A percentile compares a stretch with the other conserved stretches of the same genome.
These are phyloP conservation scores for Tolypocladium paradoxum DNA, from an alignment of 2,329 filamentous ascomycete genomes.

Conservation along the genomic window DNA sequence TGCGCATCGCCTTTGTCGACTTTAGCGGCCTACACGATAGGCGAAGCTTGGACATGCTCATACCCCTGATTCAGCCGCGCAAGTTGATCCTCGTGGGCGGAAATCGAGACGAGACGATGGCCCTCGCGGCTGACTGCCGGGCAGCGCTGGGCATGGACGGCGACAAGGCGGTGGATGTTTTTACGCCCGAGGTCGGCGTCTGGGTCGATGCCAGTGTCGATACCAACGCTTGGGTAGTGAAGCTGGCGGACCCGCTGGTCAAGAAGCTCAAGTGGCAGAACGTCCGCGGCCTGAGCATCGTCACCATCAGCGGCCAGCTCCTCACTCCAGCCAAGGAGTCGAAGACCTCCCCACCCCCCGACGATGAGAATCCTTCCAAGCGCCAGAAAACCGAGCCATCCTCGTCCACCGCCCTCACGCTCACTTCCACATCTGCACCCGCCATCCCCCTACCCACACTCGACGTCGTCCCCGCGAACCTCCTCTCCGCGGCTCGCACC, in stretches of 20 bases:
- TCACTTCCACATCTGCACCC: conserved; percentile 7
- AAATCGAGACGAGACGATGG: conserved; percentile 63
- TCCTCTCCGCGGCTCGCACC: conserved; percentile 64
- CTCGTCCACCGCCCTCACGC: conserved; percentile 4
- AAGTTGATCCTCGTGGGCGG: conserved; percentile 92
- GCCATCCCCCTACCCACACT: conserved; percentile 34
- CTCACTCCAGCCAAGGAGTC: conserved; percentile 22
- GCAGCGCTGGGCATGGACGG: conserved; percentile 46
- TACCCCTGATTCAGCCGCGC: conserved; percentile 84
- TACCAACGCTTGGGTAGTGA: conserved; percentile 94
- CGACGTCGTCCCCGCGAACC: conserved; percentile 42
- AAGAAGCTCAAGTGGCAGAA: conserved; percentile 91
- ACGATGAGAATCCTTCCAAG: conserved; percentile 36
- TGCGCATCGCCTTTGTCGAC: conserved; percentile 79
- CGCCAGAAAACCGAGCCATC: conserved; percentile 34
- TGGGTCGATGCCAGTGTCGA: conserved; percentile 86
- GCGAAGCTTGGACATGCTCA: conserved; percentile 85
- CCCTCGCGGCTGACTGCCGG: conserved; percentile 70
- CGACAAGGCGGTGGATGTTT: conserved; percentile 56
- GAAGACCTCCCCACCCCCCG: conserved; percentile 2
- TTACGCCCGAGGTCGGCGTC: conserved; percentile 66
- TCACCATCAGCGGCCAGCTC: conserved; percentile 73
- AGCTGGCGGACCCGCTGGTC: conserved; percentile 73
- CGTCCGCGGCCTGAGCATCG: conserved; percentile 78
- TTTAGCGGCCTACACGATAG: conserved; percentile 90